phyloP scores from a whole-genome alignment of 768 basidiomycete species.

The Suillus clintonianus region DNA sequence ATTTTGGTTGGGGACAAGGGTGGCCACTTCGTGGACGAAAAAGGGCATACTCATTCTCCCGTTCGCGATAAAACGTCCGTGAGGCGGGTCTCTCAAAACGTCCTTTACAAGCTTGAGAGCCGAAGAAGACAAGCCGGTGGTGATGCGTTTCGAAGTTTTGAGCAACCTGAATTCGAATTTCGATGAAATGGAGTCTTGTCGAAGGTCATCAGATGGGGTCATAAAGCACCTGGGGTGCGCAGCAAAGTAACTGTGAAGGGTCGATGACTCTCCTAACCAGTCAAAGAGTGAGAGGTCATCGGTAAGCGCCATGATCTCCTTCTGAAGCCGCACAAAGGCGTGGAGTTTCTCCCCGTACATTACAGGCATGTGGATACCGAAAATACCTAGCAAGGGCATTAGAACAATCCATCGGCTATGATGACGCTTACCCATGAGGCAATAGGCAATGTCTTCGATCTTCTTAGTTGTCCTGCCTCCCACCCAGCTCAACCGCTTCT shows the following conservation, averaged over 20 bases:
- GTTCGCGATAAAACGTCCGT: constrained; percentile 31
- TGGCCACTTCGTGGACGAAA: constrained; percentile 11
- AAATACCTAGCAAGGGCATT: constrained; percentile 20
- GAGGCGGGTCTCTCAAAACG: constrained; percentile 23
- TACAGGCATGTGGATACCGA: constrained; percentile 27
- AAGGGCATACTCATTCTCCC: constrained; percentile 24
- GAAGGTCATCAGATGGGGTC: neutral
- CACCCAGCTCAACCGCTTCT: constrained; percentile 31
- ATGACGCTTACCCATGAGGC: constrained; percentile 1
- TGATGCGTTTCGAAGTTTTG: constrained; percentile 9
- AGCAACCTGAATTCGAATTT: constrained; percentile 11
- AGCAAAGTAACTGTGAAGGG: constrained; percentile 28
- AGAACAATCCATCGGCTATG: neutral
- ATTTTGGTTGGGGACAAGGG: neutral
- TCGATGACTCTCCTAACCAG: constrained; percentile 21
- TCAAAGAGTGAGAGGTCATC: constrained; percentile 26
- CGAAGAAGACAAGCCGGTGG: constrained; percentile 16
- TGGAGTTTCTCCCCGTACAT: constrained; percentile 29
- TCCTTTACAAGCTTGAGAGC: constrained; percentile 17
- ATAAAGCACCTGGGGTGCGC: constrained; percentile 23
- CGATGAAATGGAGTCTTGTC: neutral
- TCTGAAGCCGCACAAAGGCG: constrained; percentile 29
- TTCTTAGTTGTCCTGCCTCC: constrained; percentile 22
- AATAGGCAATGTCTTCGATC: constrained; percentile 9
- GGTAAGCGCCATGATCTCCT: constrained; percentile 25